Conservation (phyloP, 2,329 filamentous ascomycete species). For the Neonectria punicea region DNA sequence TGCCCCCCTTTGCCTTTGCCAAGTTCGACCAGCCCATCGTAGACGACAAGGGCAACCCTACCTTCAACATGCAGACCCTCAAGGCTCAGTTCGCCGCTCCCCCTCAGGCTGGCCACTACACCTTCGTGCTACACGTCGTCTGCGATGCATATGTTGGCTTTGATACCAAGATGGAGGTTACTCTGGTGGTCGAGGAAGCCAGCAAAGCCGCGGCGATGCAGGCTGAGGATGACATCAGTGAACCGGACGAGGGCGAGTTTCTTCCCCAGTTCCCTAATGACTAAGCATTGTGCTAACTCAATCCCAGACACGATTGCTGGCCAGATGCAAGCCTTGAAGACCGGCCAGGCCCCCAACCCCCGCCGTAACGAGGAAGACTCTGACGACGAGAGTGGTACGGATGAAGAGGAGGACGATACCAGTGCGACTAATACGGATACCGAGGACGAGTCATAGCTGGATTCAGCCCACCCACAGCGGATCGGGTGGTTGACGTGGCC, state of each 20-base stretch:
- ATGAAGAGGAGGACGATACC: constrained; percentile 74
- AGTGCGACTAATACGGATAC: constrained; percentile 77
- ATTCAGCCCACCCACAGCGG: not conserved
- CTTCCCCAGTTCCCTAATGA: not conserved
- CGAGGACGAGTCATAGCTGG: constrained; percentile 65
- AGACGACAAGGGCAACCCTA: constrained; percentile 82
- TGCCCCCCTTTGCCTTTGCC: constrained; percentile 95
- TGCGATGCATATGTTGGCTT: constrained; percentile 97
- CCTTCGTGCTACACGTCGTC: constrained; percentile 91
- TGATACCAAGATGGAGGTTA: constrained; percentile 91
- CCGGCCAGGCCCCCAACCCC: constrained; percentile 69
- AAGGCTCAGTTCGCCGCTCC: constrained; percentile 98
- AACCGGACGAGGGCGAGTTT: constrained; percentile 92
- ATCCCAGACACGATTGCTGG: constrained; percentile 83
- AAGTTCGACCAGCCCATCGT: constrained; percentile 92
- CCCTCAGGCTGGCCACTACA: constrained; percentile 90
- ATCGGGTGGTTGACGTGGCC: not conserved
- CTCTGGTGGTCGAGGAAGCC: constrained; percentile 87
- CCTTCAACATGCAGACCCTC: constrained; percentile 93
- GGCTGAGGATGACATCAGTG: constrained; percentile 94
- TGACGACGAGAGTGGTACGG: constrained; percentile 84
- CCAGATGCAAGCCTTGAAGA: constrained; percentile 89
- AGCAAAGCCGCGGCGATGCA: constrained; percentile 83
- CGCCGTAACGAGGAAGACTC: constrained; percentile 68
- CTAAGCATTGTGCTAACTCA: constrained; percentile 36